Evolutionary conservation across 352 stramenopile species (phyloP).

Genomic region (Phytophthora gonapodyides): DNA sequence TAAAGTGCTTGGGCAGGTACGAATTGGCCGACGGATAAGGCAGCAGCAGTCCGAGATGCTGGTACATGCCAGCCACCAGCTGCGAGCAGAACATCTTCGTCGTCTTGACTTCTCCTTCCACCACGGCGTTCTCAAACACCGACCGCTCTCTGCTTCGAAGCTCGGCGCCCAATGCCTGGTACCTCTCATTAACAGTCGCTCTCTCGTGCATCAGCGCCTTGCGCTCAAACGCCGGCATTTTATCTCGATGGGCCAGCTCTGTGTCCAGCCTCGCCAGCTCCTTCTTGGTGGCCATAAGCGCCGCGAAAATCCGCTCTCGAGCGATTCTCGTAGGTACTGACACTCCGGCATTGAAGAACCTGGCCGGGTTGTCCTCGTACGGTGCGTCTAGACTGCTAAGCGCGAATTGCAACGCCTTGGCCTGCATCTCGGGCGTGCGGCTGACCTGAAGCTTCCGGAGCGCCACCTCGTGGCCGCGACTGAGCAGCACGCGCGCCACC

Average conservation of each 20-base stretch:
- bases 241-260: constrained; percentile 64
- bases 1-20: constrained; percentile 90
- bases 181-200: constrained; percentile 51
- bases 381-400: constrained; percentile 60
- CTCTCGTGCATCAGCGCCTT: constrained; percentile 67
- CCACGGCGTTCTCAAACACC: constrained; percentile 82
- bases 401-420: constrained; percentile 62
- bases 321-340: constrained; percentile 69
- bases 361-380: constrained; percentile 81
- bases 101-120: constrained; percentile 38
- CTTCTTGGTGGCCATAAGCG: constrained; percentile 68
- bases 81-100: constrained; percentile 87
- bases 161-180: constrained; percentile 60
- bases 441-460: constrained; percentile 78
- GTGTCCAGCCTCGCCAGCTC: constrained; percentile 59
- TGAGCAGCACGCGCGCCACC: constrained; percentile 74
- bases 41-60: constrained; percentile 76
- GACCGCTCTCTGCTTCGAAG: constrained; percentile 71
- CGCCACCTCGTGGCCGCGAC: constrained; percentile 66
- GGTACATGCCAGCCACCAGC: constrained; percentile 77
- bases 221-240: constrained; percentile 78
- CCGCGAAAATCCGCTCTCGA: constrained; percentile 77
- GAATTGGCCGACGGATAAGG: constrained; percentile 86
- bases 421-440: constrained; percentile 63
- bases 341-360: constrained; percentile 78